Base-by-base conservation (phyloP, 2,329 filamentous ascomycete genomes). In the Diplodia corticola region DNA sequence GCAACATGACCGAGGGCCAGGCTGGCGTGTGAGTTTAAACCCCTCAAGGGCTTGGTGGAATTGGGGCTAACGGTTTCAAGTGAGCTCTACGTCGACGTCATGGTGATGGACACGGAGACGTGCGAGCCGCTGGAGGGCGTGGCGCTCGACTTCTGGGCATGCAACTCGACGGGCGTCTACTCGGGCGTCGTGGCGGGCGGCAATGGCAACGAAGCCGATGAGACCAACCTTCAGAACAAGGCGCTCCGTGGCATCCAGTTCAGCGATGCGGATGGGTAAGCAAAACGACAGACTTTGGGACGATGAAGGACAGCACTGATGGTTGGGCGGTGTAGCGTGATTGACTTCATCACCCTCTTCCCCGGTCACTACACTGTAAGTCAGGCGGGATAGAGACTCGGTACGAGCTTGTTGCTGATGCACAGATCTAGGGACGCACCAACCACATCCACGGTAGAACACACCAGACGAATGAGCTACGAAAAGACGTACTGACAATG, bases 111-210 rank as follows among this genome's bases (percentile, higher is more conserved):
- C 67, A 78, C 84, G 30, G 76, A 80, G 51, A 86, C 84, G 3
- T 87, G 84, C 75, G 75, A 84, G 70, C 80, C 82, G 5, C 78
- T 86, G 1, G 77, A 80, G 1, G 73, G 82, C 59, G 78, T 79
- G 10, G 83, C 78, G 67, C 71, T 85, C n/a, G 84, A 86, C 70
- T 81, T 85, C 69, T 87, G 84, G 84, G 79, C 80, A 7, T 63
- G 60, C 50, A 79, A 77, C 69, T 71, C 71, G 40, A 77, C 75
- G 6, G 74, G 74, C 46, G 73, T 80, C 26, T 83, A 83, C 72
- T 77, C 76, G 13, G 81, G 81, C 53, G 73, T 84, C 33, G 70
- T 76, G 3, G 76, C 78, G 10, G 69, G 65, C 59, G 78, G 79
- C 65, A 81, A 82, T 70, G 82, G 82, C 51, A 77, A 80, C 70